Evolutionary conservation across 2,329 filamentous ascomycete species (phyloP).

Genomic region (Trichophyton mentagrophytes): DNA sequence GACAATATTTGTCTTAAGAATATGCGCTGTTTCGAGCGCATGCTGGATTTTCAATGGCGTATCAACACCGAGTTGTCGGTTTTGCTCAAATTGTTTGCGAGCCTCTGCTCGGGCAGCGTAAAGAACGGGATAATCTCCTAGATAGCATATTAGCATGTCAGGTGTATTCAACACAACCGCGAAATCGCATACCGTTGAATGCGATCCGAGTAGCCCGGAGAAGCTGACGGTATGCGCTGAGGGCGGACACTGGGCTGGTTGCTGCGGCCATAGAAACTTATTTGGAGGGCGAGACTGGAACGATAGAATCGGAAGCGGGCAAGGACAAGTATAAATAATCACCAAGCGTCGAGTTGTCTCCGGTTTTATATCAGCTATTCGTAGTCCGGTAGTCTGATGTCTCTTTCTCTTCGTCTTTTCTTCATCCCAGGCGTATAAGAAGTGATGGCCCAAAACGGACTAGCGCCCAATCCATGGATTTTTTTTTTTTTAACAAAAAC

Average conservation of each 20-base stretch:
- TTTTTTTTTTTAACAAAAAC: background rate
- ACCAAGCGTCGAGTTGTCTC: background rate
- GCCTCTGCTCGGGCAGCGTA: slow-evolving; percentile 59
- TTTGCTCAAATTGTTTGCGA: slow-evolving; percentile 58
- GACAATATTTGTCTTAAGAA: slow-evolving; percentile 74
- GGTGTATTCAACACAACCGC: background rate
- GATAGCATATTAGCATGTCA: too few species aligned
- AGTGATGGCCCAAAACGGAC: background rate
- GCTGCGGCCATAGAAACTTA: background rate
- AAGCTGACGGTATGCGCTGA: slow-evolving; percentile 21
- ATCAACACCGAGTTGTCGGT: slow-evolving; percentile 48
- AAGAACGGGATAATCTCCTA: slow-evolving; percentile 60
- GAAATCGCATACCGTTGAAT: slow-evolving; percentile 54
- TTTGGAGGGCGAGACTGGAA: background rate
- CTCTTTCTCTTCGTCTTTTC: background rate
- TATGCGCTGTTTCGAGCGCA: slow-evolving; percentile 67
- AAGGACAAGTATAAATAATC: background rate
- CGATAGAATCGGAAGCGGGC: too few species aligned
- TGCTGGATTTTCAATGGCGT: slow-evolving; percentile 56
- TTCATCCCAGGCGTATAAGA: too few species aligned
- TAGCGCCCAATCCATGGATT: background rate
- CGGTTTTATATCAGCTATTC: background rate
- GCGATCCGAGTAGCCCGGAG: slow-evolving; percentile 35
- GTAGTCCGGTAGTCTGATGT: background rate
- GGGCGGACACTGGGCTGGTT: slow-evolving; percentile 21